Base-by-base conservation (phyloP, 768 basidiomycete genomes). In the Phlegmacium glaucopus region DNA sequence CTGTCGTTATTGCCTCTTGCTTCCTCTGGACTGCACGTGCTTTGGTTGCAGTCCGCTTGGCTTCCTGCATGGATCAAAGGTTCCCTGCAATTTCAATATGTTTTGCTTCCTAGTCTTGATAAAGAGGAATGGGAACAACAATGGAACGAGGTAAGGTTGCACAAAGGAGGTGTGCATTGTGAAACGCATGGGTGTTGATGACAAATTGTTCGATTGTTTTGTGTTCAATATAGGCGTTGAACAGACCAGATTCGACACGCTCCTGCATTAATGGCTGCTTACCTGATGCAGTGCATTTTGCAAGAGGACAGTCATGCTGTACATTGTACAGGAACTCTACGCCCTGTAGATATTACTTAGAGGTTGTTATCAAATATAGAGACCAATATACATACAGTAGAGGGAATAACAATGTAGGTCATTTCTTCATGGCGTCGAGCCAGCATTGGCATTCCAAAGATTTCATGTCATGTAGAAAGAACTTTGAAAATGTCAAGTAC, bases 221-320 rank as follows among this genome's bases (percentile, higher is more conserved):
- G 43, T 56, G 55, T 48, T 53, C 42, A 43, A 56, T 45, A 40
- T 16, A 53, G 6, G 18, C 15, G 32, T 47, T 41, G 18, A 26
- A 22, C 17, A 44, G 9, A 39, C 39, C 46, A 10, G 53, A 51
- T 39, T 45, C 49, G 4, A 48, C 32, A 22, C 46, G 45, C 27
- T 54, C 53, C 22, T 54, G 53, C 15, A 47, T 52, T 5, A 56
- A 9, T 7, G 35, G 40, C 42, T 46, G 35, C 27, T 46, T 47
- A n/a, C 57, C 55, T 26, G 48, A 50, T 38, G 45, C 35, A 2
- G 34, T 53, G 44, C 59, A 61, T 39, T 47, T 41, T 34, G 53
- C 49, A 15, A 39, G 25, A 29, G 38, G 49, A 44, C 60, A 61
- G 40, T 61, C 52, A 27, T 61, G 60, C 37, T 61, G 60, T 11